Conservation (phyloP, 1,284 basidiomycete genomes). For the Xerocomus minutiporus region DNA sequence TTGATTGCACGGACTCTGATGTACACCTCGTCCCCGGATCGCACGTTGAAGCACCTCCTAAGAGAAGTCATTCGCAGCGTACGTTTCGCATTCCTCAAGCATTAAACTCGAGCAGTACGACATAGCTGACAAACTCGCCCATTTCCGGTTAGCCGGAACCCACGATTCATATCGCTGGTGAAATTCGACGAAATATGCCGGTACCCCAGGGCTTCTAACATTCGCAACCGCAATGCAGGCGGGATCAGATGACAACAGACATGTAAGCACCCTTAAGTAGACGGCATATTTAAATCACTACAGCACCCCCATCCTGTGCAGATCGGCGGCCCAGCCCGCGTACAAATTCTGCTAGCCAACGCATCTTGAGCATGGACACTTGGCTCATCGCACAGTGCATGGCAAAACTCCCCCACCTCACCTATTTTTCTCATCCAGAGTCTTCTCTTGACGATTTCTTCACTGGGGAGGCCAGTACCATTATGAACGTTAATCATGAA, state of each 20-base stretch:
- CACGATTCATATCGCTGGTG: not conserved
- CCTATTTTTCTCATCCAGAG: conserved; percentile 15
- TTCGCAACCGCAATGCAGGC: not conserved
- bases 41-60: too few relatives aligned
- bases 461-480: conserved; percentile 1
- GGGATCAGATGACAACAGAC: not conserved
- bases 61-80: not conserved
- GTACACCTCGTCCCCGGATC: too few relatives aligned
- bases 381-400: conserved; percentile 16
- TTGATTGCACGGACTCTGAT: not conserved
- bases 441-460: conserved; percentile 17
- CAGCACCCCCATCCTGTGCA: conserved; percentile 1
- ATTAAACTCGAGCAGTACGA: not conserved
- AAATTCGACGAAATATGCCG: not conserved
- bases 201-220: not conserved
- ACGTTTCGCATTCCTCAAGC: not conserved
- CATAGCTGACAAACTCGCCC: not conserved
- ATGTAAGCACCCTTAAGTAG: not conserved
- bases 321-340: not conserved
- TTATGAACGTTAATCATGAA: not conserved
- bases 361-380: conserved; percentile 6
- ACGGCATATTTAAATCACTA: not conserved
- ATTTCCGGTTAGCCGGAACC: not conserved
- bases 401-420: conserved; percentile 9
- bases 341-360: not conserved